Base-by-base conservation (phyloP, 192 early-diverging fungal genomes). In the Coemansia furcata region DNA sequence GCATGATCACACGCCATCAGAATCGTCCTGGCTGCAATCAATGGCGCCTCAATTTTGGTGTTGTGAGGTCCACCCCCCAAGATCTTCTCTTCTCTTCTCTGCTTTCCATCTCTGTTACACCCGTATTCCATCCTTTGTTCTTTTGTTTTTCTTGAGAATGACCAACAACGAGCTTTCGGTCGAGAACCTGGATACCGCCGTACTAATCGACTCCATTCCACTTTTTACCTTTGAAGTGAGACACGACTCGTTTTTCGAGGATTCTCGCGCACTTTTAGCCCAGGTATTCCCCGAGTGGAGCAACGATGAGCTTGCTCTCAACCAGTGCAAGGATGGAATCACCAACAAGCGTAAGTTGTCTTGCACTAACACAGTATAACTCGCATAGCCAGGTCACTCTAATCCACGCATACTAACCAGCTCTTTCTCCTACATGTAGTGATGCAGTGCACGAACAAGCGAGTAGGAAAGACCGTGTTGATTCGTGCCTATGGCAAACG, bases 401-500 rank as follows among this genome's bases (percentile, higher is more conserved):
- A 52, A 47, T 23, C 19, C 46, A 47, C 8, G 37, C 40, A 58
- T 50, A n/a, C 33, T 62, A 74, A 57, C 61, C 15, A 26, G 23
- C 23, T 26, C 6, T 32, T 26, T 62, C 85, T 84, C 17, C 37
- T 26, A 33, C 36, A 1, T 62, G 43, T 79, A 79, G 77, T 96
- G 76, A 87, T 96, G 19, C 84, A 86, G 62, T 89, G 87, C 60
- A 89, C 85, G 4, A 87, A 95, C 81, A 74, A 55, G 38, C 75
- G 82, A 9, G 71, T 79, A 12, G 73, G 83, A 12, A 65, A 84
- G 15, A 85, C 90, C 14, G 87, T 95, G 23, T 86, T 98, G 44
- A 89, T 98, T 49, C 87, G 95, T 32, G 90, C 91, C 38, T 98
- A 96, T 74, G 95, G 95, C 52, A 91, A 91, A 67, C 87, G 90